A percentile compares a stretch with the other conserved stretches of the same genome.
phyloP scores from a whole-genome alignment of 2,329 filamentous ascomycete species.

The Exophiala sp. region DNA sequence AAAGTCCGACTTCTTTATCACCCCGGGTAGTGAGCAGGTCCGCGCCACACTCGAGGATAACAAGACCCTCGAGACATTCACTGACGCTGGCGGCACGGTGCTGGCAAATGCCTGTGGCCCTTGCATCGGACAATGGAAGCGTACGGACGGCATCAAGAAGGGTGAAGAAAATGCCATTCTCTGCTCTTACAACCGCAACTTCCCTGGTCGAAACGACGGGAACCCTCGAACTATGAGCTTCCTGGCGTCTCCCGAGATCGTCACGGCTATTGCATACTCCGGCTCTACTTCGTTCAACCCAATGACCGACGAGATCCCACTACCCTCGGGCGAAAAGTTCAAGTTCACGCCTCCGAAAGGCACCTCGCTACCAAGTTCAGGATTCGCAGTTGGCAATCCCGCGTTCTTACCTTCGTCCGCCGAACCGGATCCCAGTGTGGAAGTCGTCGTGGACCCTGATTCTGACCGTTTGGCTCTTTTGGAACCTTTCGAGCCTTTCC shows the following conservation, averaged over 20 bases:
- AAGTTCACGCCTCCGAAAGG: constrained; percentile 70
- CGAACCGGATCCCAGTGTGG: constrained; percentile 61
- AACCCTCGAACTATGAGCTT: constrained; percentile 99
- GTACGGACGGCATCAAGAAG: constrained; percentile 77
- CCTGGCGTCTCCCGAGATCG: constrained; percentile 89
- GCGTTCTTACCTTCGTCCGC: constrained; percentile 67
- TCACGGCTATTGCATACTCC: constrained; percentile 91
- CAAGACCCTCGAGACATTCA: constrained; percentile 77
- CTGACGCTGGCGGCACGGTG: constrained; percentile 76
- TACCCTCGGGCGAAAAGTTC: constrained; percentile 74
- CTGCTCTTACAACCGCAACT: constrained; percentile 97
- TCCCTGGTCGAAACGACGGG: constrained; percentile 92
- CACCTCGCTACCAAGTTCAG: constrained; percentile 57
- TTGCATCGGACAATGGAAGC: constrained; percentile 83
- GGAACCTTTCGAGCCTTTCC: constrained; percentile 84
- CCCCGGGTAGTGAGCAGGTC: constrained; percentile 94
- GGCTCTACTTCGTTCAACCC: constrained; percentile 95
- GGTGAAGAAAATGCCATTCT: constrained; percentile 90
- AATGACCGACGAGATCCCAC: constrained; percentile 75
- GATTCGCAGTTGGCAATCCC: constrained; percentile 75
- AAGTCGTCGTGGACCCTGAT: constrained; percentile 75
- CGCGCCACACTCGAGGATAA: constrained; percentile 88
- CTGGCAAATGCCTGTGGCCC: constrained; percentile 93
- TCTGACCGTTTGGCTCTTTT: constrained; percentile 86
- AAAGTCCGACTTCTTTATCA: constrained; percentile 88